Evolutionary conservation across 495 filamentous ascomycete genomes (phyloP).

Genomic region (Podospora bellae-mahoneyi): DNA sequence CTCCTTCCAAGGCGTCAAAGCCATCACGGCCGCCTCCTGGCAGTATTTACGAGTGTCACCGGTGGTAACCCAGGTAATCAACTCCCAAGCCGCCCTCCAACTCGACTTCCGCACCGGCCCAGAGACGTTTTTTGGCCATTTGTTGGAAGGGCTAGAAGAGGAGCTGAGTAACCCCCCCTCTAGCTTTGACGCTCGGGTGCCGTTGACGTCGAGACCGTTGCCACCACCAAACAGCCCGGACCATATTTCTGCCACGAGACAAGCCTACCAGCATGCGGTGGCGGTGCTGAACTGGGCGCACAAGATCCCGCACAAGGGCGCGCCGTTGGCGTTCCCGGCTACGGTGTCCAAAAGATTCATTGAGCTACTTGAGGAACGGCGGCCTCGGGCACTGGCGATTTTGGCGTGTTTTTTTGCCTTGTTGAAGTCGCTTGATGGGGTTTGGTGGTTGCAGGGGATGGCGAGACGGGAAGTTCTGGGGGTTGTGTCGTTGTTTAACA

Average conservation of each 20-base stretch:
- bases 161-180: slow-evolving; percentile 37
- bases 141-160: slow-evolving; percentile 49
- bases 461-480: slow-evolving; percentile 54
- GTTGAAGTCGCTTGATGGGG: slow-evolving; percentile 48
- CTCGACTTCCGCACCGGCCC: slow-evolving; percentile 43
- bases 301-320: slow-evolving; percentile 51
- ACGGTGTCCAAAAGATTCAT: slow-evolving; percentile 58
- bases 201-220: neutral
- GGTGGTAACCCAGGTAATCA: slow-evolving; percentile 52
- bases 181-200: slow-evolving; percentile 19
- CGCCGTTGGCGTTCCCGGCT: slow-evolving; percentile 54
- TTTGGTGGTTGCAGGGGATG: slow-evolving; percentile 59
- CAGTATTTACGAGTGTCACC: slow-evolving; percentile 50
- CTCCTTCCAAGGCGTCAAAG: slow-evolving; percentile 58
- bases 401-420: slow-evolving; percentile 56
- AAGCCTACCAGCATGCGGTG: slow-evolving; percentile 54
- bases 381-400: slow-evolving; percentile 53
- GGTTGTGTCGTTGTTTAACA: slow-evolving; percentile 49
- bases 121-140: slow-evolving; percentile 49
- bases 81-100: slow-evolving; percentile 50
- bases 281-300: slow-evolving; percentile 57
- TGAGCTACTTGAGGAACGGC: slow-evolving; percentile 47
- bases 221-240: slow-evolving; percentile 16
- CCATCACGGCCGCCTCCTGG: slow-evolving; percentile 49
- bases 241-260: slow-evolving; percentile 37